Evolutionary conservation across 257 asterid genomes (phyloP), one percentile per base, ranked within the genome.

Genomic region (Solanum sparsipilum): DNA sequence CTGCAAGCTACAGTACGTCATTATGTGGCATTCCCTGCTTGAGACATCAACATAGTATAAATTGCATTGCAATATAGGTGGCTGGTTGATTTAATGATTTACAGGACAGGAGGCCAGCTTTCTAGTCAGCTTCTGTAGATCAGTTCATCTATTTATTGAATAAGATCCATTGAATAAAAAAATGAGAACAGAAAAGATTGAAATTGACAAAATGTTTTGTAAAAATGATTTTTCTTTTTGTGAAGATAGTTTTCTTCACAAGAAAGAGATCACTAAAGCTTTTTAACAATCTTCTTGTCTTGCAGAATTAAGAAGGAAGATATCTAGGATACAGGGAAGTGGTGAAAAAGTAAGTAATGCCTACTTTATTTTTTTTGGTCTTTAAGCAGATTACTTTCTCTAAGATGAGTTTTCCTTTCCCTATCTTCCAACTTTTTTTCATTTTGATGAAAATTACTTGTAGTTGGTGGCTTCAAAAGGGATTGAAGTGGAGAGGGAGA

Each of bases 391-490:
- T 78, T 85, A 48, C 39, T 72, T 60, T 71, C 25, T 56, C 92
- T 87, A 27, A 70, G 65, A 76, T 87, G 85, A 79, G 39, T 79
- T 89, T 41, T 76, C 65, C 83, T 85, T 60, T 23, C 85, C 52
- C 83, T 39, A 78, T 86, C 84, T 84, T 68, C 65, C 63, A 27
- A 75, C n/a, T 85, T 76, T 46, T 48, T 48, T 38, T 32, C 35
- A 21, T 86, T 63, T 86, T n/a, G 10, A 71, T 71, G 81, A 60
- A 81, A 90, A 68, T 76, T 82, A 86, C 83, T 86, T 92, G 89
- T 90, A 96, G 98, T 73, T 90, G 71, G 92, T 88, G 88, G 92
- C 94, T 89, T 87, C 98, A 73, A 95, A 95, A 93, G 98, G 96
- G 91, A 93, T 91, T 90, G 95, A 94, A 88, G 89, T 96, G 76